These are phyloP conservation scores for Candida pseudofarinosa DNA, from an alignment of 805 yeast genomes.

Conservation along the genomic window DNA sequence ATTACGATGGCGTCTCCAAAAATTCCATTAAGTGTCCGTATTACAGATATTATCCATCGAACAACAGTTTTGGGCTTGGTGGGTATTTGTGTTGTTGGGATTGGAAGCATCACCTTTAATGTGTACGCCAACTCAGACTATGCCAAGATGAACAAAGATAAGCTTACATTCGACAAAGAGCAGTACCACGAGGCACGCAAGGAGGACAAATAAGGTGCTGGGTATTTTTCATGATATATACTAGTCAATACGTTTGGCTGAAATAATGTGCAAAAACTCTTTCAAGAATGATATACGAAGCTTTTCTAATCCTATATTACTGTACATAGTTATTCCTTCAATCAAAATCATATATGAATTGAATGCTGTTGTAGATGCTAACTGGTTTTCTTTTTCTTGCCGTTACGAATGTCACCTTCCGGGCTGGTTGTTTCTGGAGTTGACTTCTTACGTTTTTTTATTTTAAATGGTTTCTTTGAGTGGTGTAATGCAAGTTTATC, in stretches of 20 bases:
- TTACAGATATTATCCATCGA: constrained; percentile 42
- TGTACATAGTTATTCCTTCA: neutral
- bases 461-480: constrained; percentile 18
- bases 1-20: constrained; percentile 16
- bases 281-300: constrained; percentile 1
- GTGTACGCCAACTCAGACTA: constrained; percentile 42
- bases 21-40: constrained; percentile 41
- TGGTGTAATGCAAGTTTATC: constrained; percentile 18
- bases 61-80: constrained; percentile 37
- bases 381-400: neutral
- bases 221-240: too few species aligned
- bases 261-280: neutral
- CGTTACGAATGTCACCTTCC: neutral
- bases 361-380: neutral
- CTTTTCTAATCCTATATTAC: neutral
- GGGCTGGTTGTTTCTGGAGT: neutral
- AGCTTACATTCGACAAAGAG: constrained; percentile 32
- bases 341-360: neutral
- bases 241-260: neutral
- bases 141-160: constrained; percentile 37
- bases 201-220: constrained; percentile 3
- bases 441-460: constrained; percentile 1
- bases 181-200: constrained; percentile 27
- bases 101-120: constrained; percentile 37
- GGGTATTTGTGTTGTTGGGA: constrained; percentile 39